Conservation (phyloP, 495 filamentous ascomycete genomes). For the Lasiosphaeria miniovina region DNA sequence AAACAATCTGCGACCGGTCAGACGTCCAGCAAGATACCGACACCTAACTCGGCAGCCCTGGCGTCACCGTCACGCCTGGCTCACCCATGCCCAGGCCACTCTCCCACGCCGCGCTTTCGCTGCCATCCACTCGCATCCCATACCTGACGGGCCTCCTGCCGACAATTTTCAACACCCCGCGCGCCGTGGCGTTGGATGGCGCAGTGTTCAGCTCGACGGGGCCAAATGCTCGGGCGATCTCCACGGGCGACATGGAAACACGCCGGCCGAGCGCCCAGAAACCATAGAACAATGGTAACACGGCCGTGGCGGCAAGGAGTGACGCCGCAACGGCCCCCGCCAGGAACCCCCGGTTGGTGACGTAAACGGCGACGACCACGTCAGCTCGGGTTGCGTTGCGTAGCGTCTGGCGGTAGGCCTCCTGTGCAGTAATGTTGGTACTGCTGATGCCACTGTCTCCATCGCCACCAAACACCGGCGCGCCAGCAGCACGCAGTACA, state of each 20-base stretch:
- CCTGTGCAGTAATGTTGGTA: no score
- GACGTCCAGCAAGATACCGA: no score
- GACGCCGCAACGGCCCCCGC: background rate
- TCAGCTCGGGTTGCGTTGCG: no score
- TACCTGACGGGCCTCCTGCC: slow-evolving; percentile 8
- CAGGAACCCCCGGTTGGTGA: background rate
- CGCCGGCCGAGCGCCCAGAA: slow-evolving; percentile 32
- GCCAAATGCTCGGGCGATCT: slow-evolving; percentile 33
- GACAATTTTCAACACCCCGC: slow-evolving; percentile 7
- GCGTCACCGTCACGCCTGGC: slow-evolving; percentile 3
- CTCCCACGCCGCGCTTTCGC: no score
- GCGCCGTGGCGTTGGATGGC: slow-evolving; percentile 21
- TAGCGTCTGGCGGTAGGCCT: slow-evolving; percentile 17
- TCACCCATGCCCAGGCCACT: slow-evolving; percentile 14
- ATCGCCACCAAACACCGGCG: no score
- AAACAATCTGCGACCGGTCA: no score
- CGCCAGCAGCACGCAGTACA: background rate
- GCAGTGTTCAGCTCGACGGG: slow-evolving; percentile 22
- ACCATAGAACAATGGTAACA: slow-evolving; percentile 26
- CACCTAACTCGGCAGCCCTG: background rate
- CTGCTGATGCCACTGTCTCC: no score
- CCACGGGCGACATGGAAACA: slow-evolving; percentile 29
- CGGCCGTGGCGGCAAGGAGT: slow-evolving; percentile 14
- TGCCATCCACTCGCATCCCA: slow-evolving; percentile 3
- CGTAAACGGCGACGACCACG: background rate